Evolutionary conservation across 2,329 filamentous ascomycete species (phyloP).

Genomic region (Ampelomyces quisqualis): DNA sequence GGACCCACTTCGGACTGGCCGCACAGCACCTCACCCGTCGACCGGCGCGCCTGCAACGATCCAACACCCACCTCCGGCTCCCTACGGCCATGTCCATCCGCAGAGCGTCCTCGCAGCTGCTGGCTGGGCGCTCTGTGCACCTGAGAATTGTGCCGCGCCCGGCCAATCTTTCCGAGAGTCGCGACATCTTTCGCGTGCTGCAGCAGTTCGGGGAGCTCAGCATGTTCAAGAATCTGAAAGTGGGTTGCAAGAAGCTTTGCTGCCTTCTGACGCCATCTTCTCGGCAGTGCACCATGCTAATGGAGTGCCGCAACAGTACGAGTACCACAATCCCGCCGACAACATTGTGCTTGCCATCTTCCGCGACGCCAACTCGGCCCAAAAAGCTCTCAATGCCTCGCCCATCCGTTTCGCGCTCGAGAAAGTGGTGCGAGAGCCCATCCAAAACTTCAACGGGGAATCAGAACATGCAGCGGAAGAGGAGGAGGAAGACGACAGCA

Average conservation of each 20-base stretch:
- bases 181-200: slow-evolving; percentile 51
- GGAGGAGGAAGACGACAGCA: slow-evolving; percentile 14
- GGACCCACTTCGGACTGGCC: slow-evolving; percentile 22
- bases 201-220: slow-evolving; percentile 53
- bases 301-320: slow-evolving; percentile 40
- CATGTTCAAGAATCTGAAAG: slow-evolving; percentile 50
- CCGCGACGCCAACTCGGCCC: slow-evolving; percentile 44
- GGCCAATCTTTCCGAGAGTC: slow-evolving; percentile 51
- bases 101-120: slow-evolving; percentile 22
- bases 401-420: slow-evolving; percentile 52
- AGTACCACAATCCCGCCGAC: slow-evolving; percentile 45
- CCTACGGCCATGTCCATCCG: slow-evolving; percentile 33
- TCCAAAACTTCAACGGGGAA: slow-evolving; percentile 1
- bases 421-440: slow-evolving; percentile 22
- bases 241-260: no score
- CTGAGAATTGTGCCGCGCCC: slow-evolving; percentile 51
- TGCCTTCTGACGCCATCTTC: no score
- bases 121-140: slow-evolving; percentile 49
- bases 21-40: slow-evolving; percentile 6
- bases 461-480: not conserved
- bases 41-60: not conserved
- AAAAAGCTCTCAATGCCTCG: slow-evolving; percentile 46
- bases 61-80: slow-evolving; percentile 4
- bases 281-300: not conserved
- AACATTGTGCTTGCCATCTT: slow-evolving; percentile 52